Conservation (phyloP, 208 protist species). For the Trypanosoma congolense region DNA sequence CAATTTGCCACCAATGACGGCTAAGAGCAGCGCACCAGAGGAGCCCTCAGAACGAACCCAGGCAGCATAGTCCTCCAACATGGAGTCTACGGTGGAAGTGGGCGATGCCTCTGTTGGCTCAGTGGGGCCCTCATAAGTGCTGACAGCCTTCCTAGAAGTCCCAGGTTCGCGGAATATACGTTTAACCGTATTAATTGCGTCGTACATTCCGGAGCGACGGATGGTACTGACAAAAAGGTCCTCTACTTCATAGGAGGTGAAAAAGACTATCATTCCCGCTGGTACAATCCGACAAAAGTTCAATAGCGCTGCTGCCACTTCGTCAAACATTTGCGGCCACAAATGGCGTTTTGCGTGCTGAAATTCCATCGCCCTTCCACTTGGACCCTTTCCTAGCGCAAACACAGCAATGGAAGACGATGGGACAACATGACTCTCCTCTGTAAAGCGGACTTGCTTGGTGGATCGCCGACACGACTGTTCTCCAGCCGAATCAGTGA, state of each 20-base stretch:
- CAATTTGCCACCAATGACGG: constrained; percentile 95
- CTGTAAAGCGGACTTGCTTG: constrained; percentile 34
- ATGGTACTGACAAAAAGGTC: constrained; percentile 44
- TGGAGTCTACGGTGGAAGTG: constrained; percentile 20
- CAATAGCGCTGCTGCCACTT: constrained; percentile 72
- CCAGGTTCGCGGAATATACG: constrained; percentile 81
- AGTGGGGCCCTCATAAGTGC: neutral
- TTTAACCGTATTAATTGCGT: constrained; percentile 66
- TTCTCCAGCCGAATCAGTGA: neutral
- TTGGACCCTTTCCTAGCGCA: constrained; percentile 49
- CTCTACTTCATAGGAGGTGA: constrained; percentile 89
- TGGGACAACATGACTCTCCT: constrained; percentile 85
- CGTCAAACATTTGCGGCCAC: constrained; percentile 26
- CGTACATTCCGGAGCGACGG: constrained; percentile 40
- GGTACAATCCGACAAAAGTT: constrained; percentile 86
- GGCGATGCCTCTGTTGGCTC: neutral
- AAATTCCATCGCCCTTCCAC: constrained; percentile 52
- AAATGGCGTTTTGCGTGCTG: constrained; percentile 31
- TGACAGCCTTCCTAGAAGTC: neutral
- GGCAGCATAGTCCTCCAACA: constrained; percentile 53
- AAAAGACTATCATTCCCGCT: constrained; percentile 93
- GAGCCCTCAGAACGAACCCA: constrained; percentile 38
- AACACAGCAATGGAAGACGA: constrained; percentile 67
- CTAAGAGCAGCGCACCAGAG: constrained; percentile 88
- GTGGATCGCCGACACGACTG: neutral